A percentile compares a stretch with the other conserved stretches of the same genome.
phyloP scores from a whole-genome alignment of 306 rosid species.

The Ochetophila trinervis region DNA sequence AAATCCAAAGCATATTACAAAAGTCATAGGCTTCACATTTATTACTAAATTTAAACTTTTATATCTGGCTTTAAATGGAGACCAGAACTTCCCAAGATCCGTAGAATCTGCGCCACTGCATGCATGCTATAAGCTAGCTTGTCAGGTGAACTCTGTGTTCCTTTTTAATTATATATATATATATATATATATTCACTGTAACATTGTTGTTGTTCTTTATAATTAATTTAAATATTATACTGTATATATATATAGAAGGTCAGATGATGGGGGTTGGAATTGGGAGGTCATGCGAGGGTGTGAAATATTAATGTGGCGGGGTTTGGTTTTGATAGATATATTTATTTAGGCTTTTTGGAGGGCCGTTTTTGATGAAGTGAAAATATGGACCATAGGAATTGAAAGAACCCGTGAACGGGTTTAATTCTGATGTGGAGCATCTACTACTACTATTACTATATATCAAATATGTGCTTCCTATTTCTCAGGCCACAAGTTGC shows the following conservation, averaged over 20 bases:
- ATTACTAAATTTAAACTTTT: too few relatives aligned
- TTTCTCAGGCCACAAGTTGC: conserved; percentile 49
- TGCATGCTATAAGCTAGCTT: neutral
- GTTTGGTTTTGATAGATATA: too few relatives aligned
- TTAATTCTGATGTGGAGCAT: conserved; percentile 39
- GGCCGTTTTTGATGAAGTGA: too few relatives aligned
- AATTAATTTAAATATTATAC: too few relatives aligned
- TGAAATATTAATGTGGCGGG: too few relatives aligned
- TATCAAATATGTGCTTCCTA: conserved; percentile 11
- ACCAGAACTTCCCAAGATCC: conserved; percentile 7
- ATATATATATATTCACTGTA: too few relatives aligned
- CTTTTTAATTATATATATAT: neutral
- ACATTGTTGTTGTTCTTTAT: too few relatives aligned
- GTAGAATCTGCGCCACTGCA: neutral
- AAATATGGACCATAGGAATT: conserved; percentile 17
- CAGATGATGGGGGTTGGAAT: too few relatives aligned
- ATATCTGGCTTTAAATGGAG: neutral
- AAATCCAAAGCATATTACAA: conserved; percentile 1
- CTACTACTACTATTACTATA: conserved; percentile 7
- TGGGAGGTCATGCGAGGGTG: too few relatives aligned
- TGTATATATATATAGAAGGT: too few relatives aligned
- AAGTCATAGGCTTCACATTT: too few relatives aligned
- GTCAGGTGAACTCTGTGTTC: conserved; percentile 32
- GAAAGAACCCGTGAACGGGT: conserved; percentile 51
- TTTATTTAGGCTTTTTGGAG: too few relatives aligned